Evolutionary conservation across 2,329 filamentous ascomycete species (phyloP).

Genomic region (Neonectria punicea): DNA sequence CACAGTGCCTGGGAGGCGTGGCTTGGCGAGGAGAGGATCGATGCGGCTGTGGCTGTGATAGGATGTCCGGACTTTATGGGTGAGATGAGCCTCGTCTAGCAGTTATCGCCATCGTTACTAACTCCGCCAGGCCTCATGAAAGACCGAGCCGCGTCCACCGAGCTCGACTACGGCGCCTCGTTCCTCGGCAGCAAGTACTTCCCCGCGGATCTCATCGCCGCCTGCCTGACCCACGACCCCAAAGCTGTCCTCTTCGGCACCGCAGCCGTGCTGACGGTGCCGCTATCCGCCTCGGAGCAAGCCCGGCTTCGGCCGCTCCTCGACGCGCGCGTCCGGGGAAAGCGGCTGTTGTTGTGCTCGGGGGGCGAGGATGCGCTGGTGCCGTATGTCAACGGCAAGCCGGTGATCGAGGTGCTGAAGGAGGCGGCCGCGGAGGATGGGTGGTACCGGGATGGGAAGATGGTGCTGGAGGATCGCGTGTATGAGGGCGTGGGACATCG

Average conservation of each 20-base stretch:
- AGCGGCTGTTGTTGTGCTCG: constrained; percentile 72
- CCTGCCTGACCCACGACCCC: constrained; percentile 76
- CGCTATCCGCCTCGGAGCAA: constrained; percentile 51
- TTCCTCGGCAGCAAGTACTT: constrained; percentile 86
- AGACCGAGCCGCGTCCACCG: constrained; percentile 78
- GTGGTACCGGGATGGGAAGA: constrained; percentile 66
- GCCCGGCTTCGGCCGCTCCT: constrained; percentile 58
- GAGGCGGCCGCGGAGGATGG: constrained; percentile 53
- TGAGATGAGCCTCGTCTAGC: constrained; percentile 47
- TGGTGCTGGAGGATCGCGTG: constrained; percentile 72
- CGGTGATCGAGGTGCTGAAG: constrained; percentile 72
- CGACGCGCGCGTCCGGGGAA: constrained; percentile 64
- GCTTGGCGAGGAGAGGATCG: constrained; percentile 80
- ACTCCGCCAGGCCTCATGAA: constrained; percentile 69
- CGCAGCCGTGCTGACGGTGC: constrained; percentile 46
- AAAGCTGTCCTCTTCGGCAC: constrained; percentile 76
- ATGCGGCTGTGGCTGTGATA: constrained; percentile 81
- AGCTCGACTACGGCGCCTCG: constrained; percentile 61
- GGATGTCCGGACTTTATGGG: constrained; percentile 90
- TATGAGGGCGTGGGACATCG: constrained; percentile 76
- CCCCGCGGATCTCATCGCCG: constrained; percentile 72
- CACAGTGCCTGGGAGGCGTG: constrained; percentile 89
- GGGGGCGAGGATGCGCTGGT: constrained; percentile 78
- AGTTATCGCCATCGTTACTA: neutral
- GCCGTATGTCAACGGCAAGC: constrained; percentile 68